Percentiles rank a stretch among this genome's conserved stretches.
Evolutionary conservation across 2,329 filamentous ascomycete species (phyloP).

Genomic region (Colletotrichum trifolii): DNA sequence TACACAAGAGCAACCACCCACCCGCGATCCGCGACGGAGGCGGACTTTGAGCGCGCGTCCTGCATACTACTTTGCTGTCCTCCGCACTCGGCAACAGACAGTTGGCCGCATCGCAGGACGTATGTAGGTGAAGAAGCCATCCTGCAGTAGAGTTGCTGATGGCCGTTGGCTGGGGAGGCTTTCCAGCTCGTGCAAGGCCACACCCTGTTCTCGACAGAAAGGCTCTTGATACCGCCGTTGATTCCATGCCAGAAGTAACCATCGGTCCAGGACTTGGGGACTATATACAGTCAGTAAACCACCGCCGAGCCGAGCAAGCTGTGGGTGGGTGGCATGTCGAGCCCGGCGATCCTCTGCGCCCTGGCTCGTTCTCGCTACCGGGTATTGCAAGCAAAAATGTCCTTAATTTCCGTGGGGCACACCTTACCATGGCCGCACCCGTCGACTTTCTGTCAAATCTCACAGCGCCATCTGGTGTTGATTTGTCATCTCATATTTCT

Average conservation of each 20-base stretch:
- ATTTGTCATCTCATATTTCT: not conserved
- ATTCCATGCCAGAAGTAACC: no score
- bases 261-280: no score
- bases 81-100: not conserved
- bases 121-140: not conserved
- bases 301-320: no score
- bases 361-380: not conserved
- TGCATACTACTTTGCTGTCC: not conserved
- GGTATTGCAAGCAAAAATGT: not conserved
- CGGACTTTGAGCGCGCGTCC: not conserved
- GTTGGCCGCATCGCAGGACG: not conserved
- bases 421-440: not conserved
- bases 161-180: no score
- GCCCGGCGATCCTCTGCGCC: no score
- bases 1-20: not conserved
- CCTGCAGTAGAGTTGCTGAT: no score
- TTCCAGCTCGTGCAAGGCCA: no score
- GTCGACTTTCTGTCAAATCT: not conserved
- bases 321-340: no score
- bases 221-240: no score
- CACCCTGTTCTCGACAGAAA: no score
- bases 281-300: no score
- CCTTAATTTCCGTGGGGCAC: slow-evolving; percentile 1
- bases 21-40: not conserved
- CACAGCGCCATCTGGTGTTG: not conserved